These are phyloP conservation scores for Cladophialophora carrionii DNA, from an alignment of 2,329 filamentous ascomycete genomes.

Conservation along the genomic window DNA sequence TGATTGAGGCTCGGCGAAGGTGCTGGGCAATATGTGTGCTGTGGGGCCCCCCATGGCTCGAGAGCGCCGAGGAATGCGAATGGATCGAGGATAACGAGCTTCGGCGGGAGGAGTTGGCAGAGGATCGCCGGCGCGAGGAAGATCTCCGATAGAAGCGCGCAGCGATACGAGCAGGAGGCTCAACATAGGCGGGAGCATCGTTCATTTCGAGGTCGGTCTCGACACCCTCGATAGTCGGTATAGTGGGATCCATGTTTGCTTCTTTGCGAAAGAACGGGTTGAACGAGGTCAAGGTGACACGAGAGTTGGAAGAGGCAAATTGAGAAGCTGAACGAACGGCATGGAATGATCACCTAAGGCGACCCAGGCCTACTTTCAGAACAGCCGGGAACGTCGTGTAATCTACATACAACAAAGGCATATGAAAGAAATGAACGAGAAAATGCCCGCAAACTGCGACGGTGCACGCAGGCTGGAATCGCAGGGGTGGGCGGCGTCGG, in stretches of 20 bases:
- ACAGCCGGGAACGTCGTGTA: constrained; percentile 5
- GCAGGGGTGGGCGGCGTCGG: not conserved
- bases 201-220: constrained; percentile 48
- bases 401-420: constrained; percentile 14
- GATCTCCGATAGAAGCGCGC: constrained; percentile 63
- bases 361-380: constrained; percentile 15
- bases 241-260: constrained; percentile 25
- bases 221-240: constrained; percentile 34
- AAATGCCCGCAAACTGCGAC: not conserved
- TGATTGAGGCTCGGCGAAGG: constrained; percentile 66
- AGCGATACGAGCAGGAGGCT: constrained; percentile 64
- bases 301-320: not conserved
- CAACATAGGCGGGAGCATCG: constrained; percentile 44
- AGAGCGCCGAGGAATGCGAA: constrained; percentile 61
- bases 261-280: not conserved
- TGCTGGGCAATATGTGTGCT: constrained; percentile 67
- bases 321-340: constrained; percentile 8
- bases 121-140: constrained; percentile 61
- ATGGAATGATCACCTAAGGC: constrained; percentile 1
- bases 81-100: constrained; percentile 66
- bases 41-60: constrained; percentile 54
- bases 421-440: constrained; percentile 10
- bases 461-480: not conserved
- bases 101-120: constrained; percentile 64
- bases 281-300: not conserved